Base-by-base conservation (phyloP, 129 eudicot genomes). In the Solidago caesia region DNA sequence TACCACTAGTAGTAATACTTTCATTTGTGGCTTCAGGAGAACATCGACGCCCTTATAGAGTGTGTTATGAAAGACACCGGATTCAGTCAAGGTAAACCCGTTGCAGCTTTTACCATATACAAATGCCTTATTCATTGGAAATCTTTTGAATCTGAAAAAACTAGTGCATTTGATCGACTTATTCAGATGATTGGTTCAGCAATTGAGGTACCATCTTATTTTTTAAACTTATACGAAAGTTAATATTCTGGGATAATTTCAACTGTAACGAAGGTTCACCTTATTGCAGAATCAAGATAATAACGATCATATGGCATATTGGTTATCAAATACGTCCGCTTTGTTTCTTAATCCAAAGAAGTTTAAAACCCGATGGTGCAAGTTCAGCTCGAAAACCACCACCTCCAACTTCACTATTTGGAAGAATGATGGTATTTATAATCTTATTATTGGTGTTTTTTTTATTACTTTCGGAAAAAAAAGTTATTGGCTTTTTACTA, bases 171-270 rank as follows among this genome's bases (percentile, higher is more conserved):
- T 87, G 98, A 94, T 84, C 98, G 98, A 78, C 91, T 94, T 79
- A 88, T 94, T 77, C 97, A 94, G 77, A 90, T 91, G 97, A 86
- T 94, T 55, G 98, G 98, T 71, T 91, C 98, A 52, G 97, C 98
- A 70, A 90, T 94, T 64, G 97, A 94, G 97, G 98, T 94, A 85
- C 49, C 14, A 14, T 9, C 29, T 57, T 7, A 26, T 7, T 26
- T 15, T 15, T 12, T 42, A 7, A 14, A 33, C 13, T 63, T 14
- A 14, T 9, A 13, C 42, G 10, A 3, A 45, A 67, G 29, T 4
- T 15, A 73, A 12, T 6, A 14, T 7, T 45, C 6, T 45, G 39
- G 65, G 64, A 58, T 44, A n/a, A 59, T 53, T 67, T 78, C 63
- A 64, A 55, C 41, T n/a, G 11, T 75, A 74, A 72, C 25, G 47